phyloP scores from a whole-genome alignment of 495 filamentous ascomycete genomes.

The Aspergillus biplanus region DNA sequence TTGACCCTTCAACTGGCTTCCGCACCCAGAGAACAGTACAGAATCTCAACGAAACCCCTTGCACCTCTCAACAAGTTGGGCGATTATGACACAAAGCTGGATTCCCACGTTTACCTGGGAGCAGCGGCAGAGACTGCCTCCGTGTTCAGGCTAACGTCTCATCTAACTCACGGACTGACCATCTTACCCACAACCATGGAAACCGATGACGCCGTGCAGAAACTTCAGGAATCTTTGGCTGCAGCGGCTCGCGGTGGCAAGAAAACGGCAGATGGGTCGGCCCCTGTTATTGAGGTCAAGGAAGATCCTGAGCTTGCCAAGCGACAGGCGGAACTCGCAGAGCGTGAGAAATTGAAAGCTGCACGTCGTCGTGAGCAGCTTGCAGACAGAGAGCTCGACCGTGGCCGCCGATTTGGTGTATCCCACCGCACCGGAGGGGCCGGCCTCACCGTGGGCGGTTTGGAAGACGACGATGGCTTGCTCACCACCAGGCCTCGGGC shows the following conservation, averaged over 20 bases:
- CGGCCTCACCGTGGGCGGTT: slow-evolving; percentile 71
- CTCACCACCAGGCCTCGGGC: slow-evolving; percentile 46
- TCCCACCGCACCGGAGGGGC: slow-evolving; percentile 50
- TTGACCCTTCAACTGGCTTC: slow-evolving; percentile 77
- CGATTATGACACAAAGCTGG: slow-evolving; percentile 67
- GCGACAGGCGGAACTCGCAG: slow-evolving; percentile 71
- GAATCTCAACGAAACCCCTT: slow-evolving; percentile 73
- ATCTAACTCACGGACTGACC: slow-evolving; percentile 76
- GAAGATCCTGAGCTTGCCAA: slow-evolving; percentile 83
- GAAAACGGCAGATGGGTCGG: slow-evolving; percentile 61
- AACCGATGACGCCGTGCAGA: slow-evolving; percentile 77
- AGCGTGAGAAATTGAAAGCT: slow-evolving; percentile 69
- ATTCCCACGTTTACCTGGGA: slow-evolving; percentile 82
- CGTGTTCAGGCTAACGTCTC: slow-evolving; percentile 74
- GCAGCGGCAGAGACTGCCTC: slow-evolving; percentile 71
- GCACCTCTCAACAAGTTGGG: slow-evolving; percentile 66
- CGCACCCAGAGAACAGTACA: slow-evolving; percentile 76
- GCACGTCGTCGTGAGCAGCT: slow-evolving; percentile 71
- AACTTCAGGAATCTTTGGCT: slow-evolving; percentile 70
- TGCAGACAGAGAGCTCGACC: slow-evolving; percentile 64
- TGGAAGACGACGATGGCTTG: slow-evolving; percentile 69
- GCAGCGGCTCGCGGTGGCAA: slow-evolving; percentile 59
- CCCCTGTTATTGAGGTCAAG: slow-evolving; percentile 60
- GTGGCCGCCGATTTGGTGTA: slow-evolving; percentile 55
- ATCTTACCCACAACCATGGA: slow-evolving; percentile 70